Conservation (phyloP, 192 early-diverging fungal genomes). For the Podila epicladia region DNA sequence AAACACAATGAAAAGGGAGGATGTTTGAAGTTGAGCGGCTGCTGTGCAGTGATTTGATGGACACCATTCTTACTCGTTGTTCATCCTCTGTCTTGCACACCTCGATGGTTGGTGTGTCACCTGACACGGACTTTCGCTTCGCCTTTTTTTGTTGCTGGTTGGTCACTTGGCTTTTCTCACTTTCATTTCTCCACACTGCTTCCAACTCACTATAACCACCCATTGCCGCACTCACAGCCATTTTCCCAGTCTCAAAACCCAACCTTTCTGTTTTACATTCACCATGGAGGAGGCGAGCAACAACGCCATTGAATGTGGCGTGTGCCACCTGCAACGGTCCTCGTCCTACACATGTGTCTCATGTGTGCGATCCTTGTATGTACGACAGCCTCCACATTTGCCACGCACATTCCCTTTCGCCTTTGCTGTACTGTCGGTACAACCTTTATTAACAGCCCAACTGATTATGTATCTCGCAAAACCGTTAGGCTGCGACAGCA, state of each 20-base stretch:
- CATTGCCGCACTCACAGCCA: neutral
- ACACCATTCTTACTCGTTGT: too few relatives aligned
- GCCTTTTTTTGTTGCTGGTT: too few relatives aligned
- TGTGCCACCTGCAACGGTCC: slow-evolving; percentile 34
- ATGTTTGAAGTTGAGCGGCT: too few relatives aligned
- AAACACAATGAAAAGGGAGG: too few relatives aligned
- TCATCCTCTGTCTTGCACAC: too few relatives aligned
- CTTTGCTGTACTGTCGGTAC: neutral
- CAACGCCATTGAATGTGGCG: slow-evolving; percentile 25
- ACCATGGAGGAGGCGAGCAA: slow-evolving; percentile 17
- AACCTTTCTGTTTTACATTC: neutral
- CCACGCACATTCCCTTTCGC: neutral
- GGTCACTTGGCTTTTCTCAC: neutral
- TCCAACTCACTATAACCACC: neutral
- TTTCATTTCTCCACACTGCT: slow-evolving; percentile 1
- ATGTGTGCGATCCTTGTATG: slow-evolving; percentile 43
- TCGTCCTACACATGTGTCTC: slow-evolving; percentile 44
- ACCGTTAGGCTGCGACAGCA: slow-evolving; percentile 20
- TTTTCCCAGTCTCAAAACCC: neutral
- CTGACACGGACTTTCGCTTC: too few relatives aligned
- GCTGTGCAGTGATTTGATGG: too few relatives aligned
- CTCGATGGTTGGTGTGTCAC: too few relatives aligned
- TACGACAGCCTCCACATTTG: neutral
- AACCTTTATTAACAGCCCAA: neutral
- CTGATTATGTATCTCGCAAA: neutral